Evolutionary conservation across 2,329 filamentous ascomycete species (phyloP), one percentile per base, ranked within the genome.

Genomic region (Parafenestella ontariensis): DNA sequence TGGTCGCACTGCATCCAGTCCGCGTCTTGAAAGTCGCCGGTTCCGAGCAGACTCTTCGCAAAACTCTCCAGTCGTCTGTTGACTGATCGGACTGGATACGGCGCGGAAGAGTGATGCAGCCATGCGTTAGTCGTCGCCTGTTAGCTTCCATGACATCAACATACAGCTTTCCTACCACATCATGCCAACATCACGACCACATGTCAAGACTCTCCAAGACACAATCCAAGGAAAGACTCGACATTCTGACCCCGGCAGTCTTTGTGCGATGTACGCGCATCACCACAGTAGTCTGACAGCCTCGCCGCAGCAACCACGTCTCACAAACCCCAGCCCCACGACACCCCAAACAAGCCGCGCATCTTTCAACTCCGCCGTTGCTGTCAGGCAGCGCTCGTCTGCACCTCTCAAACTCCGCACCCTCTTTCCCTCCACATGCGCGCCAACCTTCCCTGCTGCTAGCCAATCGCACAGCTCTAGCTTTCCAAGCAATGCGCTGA

Each of bases 251-350:
- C 41, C 23, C 15, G 15, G 21, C 11, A 28, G 24, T 29, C 41
- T 1, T 29, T 23, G 21, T 24, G 17, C 29, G 28, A 34, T 34
- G 26, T 29, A 18, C 31, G 34, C 31, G 20, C 20, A n/a, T 36
- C 29, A n/a, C n/a, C n/a, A n/a, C n/a, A 31, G n/a, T 26, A 21
- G 24, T 24, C 8, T 3, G 13, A 15, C 11, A 60, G 61, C 59
- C 59, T 65, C 49, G 53, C 61, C 58, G 62, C 61, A 64, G 64
- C 62, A 61, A 61, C 59, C 58, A 59, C 61, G 51, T 46, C 58
- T 47, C 34, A 49, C 56, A 58, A 51, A 45, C 36, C 48, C 52
- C 49, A 55, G 59, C 59, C 56, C 42, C 51, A 50, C 21, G 28
- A 23, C 49, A 57, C 52, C 55, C 62, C 56, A 62, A 59, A 64